A percentile compares a stretch with the other conserved stretches of the same genome.
Conservation (phyloP, 345 rosid species). For the Populus ilicifolia region DNA sequence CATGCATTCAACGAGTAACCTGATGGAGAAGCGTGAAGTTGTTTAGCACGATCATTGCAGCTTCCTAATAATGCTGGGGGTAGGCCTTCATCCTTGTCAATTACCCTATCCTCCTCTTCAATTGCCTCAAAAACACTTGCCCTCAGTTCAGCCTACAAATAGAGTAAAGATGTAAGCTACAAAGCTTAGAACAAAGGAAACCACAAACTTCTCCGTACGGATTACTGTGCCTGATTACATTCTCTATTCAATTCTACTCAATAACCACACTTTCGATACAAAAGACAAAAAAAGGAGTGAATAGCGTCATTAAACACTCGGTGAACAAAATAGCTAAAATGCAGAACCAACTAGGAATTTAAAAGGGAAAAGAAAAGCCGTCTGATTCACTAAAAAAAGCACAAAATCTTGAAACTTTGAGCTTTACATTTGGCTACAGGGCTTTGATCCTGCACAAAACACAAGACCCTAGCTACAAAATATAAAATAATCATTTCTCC, state of each 20-base stretch:
- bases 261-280: not conserved
- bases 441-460: not conserved
- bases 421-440: not conserved
- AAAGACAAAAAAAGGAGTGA: not conserved
- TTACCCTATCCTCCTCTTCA: slow-evolving; percentile 84
- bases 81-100: slow-evolving; percentile 69
- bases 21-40: slow-evolving; percentile 91
- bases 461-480: slow-evolving; percentile 5
- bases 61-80: slow-evolving; percentile 89
- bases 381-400: not conserved
- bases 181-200: not conserved
- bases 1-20: slow-evolving; percentile 39
- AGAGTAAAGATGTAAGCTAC: not conserved
- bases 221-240: not conserved
- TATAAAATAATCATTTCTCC: not conserved
- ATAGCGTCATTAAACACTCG: not conserved
- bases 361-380: no score
- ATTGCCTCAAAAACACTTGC: slow-evolving; percentile 98
- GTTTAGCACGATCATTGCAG: slow-evolving; percentile 87
- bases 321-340: no score
- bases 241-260: not conserved
- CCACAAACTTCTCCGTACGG: not conserved
- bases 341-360: not conserved
- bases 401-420: not conserved
- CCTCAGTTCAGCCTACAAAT: slow-evolving; percentile 79